A percentile compares a stretch with the other conserved stretches of the same genome.
phyloP scores from a whole-genome alignment of 2,329 filamentous ascomycete species.

The Coniosporium tulheliwenetii region DNA sequence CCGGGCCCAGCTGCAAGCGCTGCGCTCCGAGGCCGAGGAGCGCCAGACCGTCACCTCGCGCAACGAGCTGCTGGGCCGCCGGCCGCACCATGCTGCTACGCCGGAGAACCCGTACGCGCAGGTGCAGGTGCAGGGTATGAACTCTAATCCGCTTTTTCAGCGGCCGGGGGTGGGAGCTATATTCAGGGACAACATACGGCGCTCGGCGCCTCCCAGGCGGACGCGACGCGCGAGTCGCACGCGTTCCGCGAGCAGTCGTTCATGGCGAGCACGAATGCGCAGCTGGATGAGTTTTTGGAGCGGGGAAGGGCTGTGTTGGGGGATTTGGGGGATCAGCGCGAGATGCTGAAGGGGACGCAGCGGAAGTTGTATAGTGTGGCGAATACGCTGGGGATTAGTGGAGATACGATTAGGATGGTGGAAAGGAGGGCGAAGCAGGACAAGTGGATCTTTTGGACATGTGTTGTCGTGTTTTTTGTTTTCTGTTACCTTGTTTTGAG shows the following conservation, averaged over 20 bases:
- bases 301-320: slow-evolving; percentile 79
- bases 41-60: slow-evolving; percentile 34
- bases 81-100: slow-evolving; percentile 62
- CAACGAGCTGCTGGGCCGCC: slow-evolving; percentile 67
- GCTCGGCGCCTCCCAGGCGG: slow-evolving; percentile 30
- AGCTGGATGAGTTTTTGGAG: slow-evolving; percentile 88
- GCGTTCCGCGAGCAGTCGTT: slow-evolving; percentile 83
- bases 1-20: slow-evolving; percentile 56
- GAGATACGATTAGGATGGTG: slow-evolving; percentile 94
- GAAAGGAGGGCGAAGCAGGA: slow-evolving; percentile 84
- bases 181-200: slow-evolving; percentile 19
- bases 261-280: slow-evolving; percentile 63
- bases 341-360: slow-evolving; percentile 92
- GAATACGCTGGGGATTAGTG: slow-evolving; percentile 83
- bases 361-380: slow-evolving; percentile 80
- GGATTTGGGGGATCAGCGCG: slow-evolving; percentile 76
- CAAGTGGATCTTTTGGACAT: slow-evolving; percentile 93
- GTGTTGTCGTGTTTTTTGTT: slow-evolving; percentile 69
- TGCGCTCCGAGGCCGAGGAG: slow-evolving; percentile 68
- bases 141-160: slow-evolving; percentile 19
- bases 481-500: slow-evolving; percentile 90
- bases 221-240: slow-evolving; percentile 61
- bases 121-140: slow-evolving; percentile 11
- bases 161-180: slow-evolving; percentile 4
- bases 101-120: slow-evolving; percentile 83